Conservation (phyloP, 2,329 filamentous ascomycete species). For the Aspergillus sp. region DNA sequence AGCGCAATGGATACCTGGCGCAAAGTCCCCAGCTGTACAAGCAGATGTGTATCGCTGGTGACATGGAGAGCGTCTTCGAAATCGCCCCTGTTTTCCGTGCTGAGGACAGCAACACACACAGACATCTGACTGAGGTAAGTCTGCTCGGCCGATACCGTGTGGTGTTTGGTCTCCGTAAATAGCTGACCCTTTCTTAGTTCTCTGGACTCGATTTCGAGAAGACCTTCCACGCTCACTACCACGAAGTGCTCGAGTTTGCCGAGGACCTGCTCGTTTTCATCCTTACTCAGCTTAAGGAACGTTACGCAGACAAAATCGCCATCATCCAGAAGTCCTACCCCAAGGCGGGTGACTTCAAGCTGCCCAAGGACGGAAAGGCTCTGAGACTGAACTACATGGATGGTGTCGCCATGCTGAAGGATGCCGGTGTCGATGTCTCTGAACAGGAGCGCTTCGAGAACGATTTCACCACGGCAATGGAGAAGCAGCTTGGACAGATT, state of each 20-base stretch:
- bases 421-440: constrained; percentile 49
- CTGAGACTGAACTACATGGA: constrained; percentile 51
- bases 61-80: constrained; percentile 63
- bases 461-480: constrained; percentile 48
- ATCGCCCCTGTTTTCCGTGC: constrained; percentile 66
- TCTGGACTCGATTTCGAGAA: constrained; percentile 53
- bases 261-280: constrained; percentile 51
- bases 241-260: constrained; percentile 50
- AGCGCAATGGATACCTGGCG: constrained; percentile 68
- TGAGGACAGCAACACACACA: constrained; percentile 65
- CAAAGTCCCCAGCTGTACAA: constrained; percentile 66
- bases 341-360: constrained; percentile 49
- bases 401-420: constrained; percentile 46
- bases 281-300: constrained; percentile 43
- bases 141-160: background rate
- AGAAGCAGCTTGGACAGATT: constrained; percentile 74
- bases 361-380: constrained; percentile 49
- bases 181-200: constrained; percentile 37
- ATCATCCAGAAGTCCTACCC: constrained; percentile 49
- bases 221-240: constrained; percentile 50
- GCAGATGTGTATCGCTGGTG: constrained; percentile 65
- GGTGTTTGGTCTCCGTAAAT: background rate
- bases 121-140: constrained; percentile 61
- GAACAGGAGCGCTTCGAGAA: constrained; percentile 49
- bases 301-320: constrained; percentile 45